Conservation (phyloP, 352 stramenopile genomes). For the Globisporangium perplexum region DNA sequence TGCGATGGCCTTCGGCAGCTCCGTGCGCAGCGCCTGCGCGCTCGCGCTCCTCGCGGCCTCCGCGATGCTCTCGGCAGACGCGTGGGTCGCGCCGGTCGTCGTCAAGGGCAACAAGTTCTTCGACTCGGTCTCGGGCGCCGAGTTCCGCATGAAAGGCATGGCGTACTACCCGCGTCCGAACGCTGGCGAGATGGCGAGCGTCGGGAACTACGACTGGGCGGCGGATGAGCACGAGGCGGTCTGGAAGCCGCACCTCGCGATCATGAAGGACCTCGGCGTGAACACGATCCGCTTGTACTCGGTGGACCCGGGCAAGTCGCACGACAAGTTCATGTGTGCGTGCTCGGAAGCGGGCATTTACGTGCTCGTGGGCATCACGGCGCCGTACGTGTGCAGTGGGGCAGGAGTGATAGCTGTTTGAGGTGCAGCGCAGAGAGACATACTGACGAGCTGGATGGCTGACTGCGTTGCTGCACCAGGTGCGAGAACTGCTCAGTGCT, state of each 20-base stretch:
- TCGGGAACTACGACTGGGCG: slow-evolving; percentile 60
- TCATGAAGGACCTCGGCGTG: slow-evolving; percentile 48
- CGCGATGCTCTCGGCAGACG: slow-evolving; percentile 9
- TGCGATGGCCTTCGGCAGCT: slow-evolving; percentile 9
- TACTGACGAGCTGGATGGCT: too few species aligned
- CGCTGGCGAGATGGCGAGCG: slow-evolving; percentile 34
- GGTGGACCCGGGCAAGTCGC: slow-evolving; percentile 44
- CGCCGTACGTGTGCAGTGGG: slow-evolving; percentile 21
- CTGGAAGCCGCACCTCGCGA: slow-evolving; percentile 44
- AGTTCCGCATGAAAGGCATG: slow-evolving; percentile 73
- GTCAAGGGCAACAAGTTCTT: slow-evolving; percentile 84
- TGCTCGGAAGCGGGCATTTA: slow-evolving; percentile 66
- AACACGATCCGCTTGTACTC: slow-evolving; percentile 69
- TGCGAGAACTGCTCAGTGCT: slow-evolving; percentile 51
- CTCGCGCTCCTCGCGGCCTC: slow-evolving; percentile 1
- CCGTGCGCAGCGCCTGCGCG: slow-evolving; percentile 3
- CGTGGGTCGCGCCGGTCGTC: slow-evolving; percentile 47
- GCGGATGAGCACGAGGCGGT: slow-evolving; percentile 51
- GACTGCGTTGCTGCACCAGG: slow-evolving; percentile 14
- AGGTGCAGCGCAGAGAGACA: too few species aligned
- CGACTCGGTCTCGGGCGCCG: slow-evolving; percentile 47
- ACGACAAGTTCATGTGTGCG: slow-evolving; percentile 82
- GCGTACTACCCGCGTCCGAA: slow-evolving; percentile 69
- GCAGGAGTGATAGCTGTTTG: too few species aligned
- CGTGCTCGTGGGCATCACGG: slow-evolving; percentile 56